Evolutionary conservation across 176 grass and related monocot species (phyloP).

Genomic region (Oryza meridionalis): DNA sequence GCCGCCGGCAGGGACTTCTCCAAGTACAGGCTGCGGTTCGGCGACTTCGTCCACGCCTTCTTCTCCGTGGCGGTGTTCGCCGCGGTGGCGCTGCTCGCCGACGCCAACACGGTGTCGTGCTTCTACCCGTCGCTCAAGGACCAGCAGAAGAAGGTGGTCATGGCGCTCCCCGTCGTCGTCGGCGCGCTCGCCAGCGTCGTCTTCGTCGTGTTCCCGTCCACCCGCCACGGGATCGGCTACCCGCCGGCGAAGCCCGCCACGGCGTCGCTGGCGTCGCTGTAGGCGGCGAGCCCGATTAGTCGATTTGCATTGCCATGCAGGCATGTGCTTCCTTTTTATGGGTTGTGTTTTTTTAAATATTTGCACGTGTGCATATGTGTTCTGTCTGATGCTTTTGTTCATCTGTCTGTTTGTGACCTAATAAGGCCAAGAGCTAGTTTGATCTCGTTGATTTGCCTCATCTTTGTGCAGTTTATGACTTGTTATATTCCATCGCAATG

Average conservation of each 20-base stretch:
- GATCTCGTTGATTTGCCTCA: too few species aligned
- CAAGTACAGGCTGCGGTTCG: conserved; percentile 53
- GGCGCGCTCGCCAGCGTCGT: conserved; percentile 57
- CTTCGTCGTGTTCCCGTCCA: conserved; percentile 65
- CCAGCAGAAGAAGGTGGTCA: conserved; percentile 57
- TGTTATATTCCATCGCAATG: neutral
- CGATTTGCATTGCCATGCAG: conserved; percentile 13
- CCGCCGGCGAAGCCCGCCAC: conserved; percentile 34
- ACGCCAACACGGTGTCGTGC: conserved; percentile 68
- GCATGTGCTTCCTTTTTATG: neutral
- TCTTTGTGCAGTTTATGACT: neutral
- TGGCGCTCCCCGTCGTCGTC: conserved; percentile 63
- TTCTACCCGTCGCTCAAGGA: conserved; percentile 56
- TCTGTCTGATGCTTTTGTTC: neutral
- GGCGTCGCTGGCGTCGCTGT: conserved; percentile 37
- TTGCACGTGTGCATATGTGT: neutral
- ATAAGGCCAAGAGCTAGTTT: neutral
- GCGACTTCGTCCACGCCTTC: conserved; percentile 67
- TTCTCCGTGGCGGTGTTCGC: conserved; percentile 64
- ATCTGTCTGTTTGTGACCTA: neutral
- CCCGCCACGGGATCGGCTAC: conserved; percentile 69
- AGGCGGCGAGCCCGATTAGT: neutral
- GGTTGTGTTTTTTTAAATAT: neutral
- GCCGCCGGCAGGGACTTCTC: conserved; percentile 26
- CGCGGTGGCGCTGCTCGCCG: conserved; percentile 55